Percentiles rank a stretch among this genome's conserved stretches.
phyloP scores from a whole-genome alignment of 2,329 filamentous ascomycete genomes.

The Colletotrichum tropicicola region DNA sequence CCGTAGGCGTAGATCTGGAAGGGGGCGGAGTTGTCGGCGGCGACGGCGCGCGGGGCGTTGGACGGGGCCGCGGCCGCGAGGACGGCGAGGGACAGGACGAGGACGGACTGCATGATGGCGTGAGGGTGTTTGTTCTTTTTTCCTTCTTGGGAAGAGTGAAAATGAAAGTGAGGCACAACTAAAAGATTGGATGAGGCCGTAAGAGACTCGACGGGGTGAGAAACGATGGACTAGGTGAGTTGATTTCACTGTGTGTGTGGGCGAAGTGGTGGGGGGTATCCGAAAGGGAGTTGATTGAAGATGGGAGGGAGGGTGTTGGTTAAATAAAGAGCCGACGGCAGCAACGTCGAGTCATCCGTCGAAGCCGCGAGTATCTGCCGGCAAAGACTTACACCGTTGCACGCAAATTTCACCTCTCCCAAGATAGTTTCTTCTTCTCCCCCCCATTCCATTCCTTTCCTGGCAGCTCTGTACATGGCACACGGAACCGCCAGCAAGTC shows the following conservation, averaged over 20 bases:
- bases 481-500: background rate
- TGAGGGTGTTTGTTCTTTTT: too few species aligned
- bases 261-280: background rate
- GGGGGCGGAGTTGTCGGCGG: conserved; percentile 17
- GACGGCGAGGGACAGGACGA: conserved; percentile 17
- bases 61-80: conserved; percentile 11
- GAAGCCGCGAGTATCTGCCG: background rate
- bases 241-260: background rate
- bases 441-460: too few species aligned
- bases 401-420: background rate
- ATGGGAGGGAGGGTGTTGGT: background rate
- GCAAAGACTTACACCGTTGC: background rate
- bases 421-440: too few species aligned
- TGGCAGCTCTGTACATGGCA: background rate
- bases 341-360: background rate
- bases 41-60: conserved; percentile 17
- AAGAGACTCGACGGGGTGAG: background rate
- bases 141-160: background rate
- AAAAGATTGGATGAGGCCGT: conserved; percentile 7
- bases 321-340: conserved; percentile 5
- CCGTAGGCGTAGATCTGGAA: conserved; percentile 41
- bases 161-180: background rate
- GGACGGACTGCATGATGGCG: background rate
- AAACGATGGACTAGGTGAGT: conserved; percentile 10
- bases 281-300: background rate